Evolutionary conservation across 495 filamentous ascomycete genomes (phyloP).

Genomic region (Parathielavia hyrcaniae): DNA sequence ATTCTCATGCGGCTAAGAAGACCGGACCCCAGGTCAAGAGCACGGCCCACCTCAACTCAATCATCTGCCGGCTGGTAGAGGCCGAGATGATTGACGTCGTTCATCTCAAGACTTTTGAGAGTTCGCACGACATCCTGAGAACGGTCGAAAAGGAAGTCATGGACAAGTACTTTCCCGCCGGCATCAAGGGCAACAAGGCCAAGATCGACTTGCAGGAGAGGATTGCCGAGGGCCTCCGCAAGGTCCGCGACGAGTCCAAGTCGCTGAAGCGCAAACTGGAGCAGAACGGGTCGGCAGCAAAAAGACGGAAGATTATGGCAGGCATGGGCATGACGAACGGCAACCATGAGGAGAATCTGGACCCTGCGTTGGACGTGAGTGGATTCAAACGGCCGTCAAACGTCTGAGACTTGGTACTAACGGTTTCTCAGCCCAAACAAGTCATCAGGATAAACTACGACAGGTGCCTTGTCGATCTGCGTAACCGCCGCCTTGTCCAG

Average conservation of each 20-base stretch:
- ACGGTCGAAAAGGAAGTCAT: slow-evolving; percentile 40
- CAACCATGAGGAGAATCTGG: slow-evolving; percentile 35
- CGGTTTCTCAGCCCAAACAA: slow-evolving; percentile 41
- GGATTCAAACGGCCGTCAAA: neutral
- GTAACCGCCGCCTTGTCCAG: slow-evolving; percentile 66
- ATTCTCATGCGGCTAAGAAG: slow-evolving; percentile 21
- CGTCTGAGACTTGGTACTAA: slow-evolving; percentile 23
- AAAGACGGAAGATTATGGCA: slow-evolving; percentile 44
- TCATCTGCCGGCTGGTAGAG: slow-evolving; percentile 41
- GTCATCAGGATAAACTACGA: slow-evolving; percentile 79
- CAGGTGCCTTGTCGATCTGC: slow-evolving; percentile 73
- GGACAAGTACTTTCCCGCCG: slow-evolving; percentile 35
- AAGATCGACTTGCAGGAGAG: slow-evolving; percentile 48
- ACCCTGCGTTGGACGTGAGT: slow-evolving; percentile 37
- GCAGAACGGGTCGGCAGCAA: slow-evolving; percentile 36
- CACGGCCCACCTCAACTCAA: slow-evolving; percentile 33
- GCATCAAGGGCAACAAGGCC: slow-evolving; percentile 49
- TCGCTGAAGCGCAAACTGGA: slow-evolving; percentile 47
- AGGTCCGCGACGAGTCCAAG: slow-evolving; percentile 42
- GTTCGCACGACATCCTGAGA: slow-evolving; percentile 34
- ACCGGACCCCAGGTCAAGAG: slow-evolving; percentile 25
- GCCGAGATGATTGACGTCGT: slow-evolving; percentile 43
- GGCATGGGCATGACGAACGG: slow-evolving; percentile 29
- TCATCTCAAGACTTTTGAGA: slow-evolving; percentile 35
- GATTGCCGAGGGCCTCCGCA: slow-evolving; percentile 49